Base-by-base conservation (phyloP, 495 filamentous ascomycete species). In the Penicillium longicatenatum region DNA sequence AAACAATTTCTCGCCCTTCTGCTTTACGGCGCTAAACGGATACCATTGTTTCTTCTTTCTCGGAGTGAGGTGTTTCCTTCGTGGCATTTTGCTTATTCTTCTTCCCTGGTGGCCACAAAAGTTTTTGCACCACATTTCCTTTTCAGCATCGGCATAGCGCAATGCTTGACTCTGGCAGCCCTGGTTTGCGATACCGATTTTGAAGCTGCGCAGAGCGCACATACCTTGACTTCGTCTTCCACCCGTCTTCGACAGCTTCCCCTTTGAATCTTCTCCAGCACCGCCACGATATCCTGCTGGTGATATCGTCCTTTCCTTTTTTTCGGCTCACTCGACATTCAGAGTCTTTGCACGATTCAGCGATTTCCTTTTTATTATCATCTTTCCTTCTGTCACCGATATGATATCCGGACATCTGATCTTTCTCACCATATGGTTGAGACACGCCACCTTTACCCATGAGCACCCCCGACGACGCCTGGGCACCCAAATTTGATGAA, bases 241-340 rank as follows among this genome's bases (percentile, higher is more conserved):
- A 35, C 12, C 35, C 11, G 14, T 37, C 20, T 50, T 52, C 50
- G 50, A 52, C 48, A 52, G 31, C 33, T 52, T 21, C 6, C n/a
- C 7, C 24, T 47, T 30, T 30, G 16, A 29, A 48, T 48, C 24
- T 16, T n/a, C 31, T 39, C 53, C 41, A 14, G 29, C 12, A 45
- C 48, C 24, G 37, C 35, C 48, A 31, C 42, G 61, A 67, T 67
- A 64, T 58, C 58, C 37, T 29, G 46, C 33, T n/a, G 41, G 55
- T 33, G 57, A 66, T 61, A 67, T 67, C 66, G 64, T 64, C 57
- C 50, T 58, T 47, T 67, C 59, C 59, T 62, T 52, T 33, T 57
- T 48, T 24, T 19, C 26, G 54, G 56, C 46, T 58, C 53, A 30
- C 52, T 55, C 43, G 42, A 47, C 30, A 37, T 17, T 43, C 48